phyloP scores from a whole-genome alignment of 2,329 filamentous ascomycete species.

The Nothopassalora personata region DNA sequence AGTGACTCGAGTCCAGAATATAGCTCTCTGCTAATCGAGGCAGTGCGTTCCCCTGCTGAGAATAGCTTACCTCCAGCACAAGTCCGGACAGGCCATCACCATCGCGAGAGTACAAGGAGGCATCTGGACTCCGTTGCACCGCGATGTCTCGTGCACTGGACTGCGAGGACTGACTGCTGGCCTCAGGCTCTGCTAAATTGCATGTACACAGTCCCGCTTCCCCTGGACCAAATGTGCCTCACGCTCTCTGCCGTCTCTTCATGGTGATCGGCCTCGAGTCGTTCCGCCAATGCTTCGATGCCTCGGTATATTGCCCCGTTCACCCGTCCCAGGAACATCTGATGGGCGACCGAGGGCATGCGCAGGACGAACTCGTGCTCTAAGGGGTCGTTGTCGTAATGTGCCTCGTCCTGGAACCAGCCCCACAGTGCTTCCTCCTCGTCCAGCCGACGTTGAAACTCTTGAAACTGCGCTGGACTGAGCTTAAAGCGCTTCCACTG shows the following conservation, averaged over 20 bases:
- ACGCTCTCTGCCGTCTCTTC: background rate
- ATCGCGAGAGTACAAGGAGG: slow-evolving; percentile 5
- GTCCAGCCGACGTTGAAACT: slow-evolving; percentile 1
- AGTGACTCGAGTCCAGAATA: slow-evolving; percentile 27
- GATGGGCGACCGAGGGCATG: slow-evolving; percentile 17
- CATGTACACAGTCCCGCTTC: slow-evolving; percentile 9
- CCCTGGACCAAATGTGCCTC: slow-evolving; percentile 4
- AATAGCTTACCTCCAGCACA: slow-evolving; percentile 33
- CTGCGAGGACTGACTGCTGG: slow-evolving; percentile 7
- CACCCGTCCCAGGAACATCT: slow-evolving; percentile 8
- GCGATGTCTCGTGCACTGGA: background rate
- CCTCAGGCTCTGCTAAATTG: slow-evolving; percentile 5
- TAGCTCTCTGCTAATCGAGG: slow-evolving; percentile 31
- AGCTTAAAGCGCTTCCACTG: background rate
- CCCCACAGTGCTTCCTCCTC: background rate
- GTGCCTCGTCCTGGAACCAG: slow-evolving; percentile 10
- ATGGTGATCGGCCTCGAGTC: background rate
- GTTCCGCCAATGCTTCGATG: background rate
- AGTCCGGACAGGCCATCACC: background rate
- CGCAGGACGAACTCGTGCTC: slow-evolving; percentile 9
- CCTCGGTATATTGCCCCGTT: slow-evolving; percentile 1
- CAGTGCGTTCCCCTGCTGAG: slow-evolving; percentile 29
- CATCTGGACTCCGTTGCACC: slow-evolving; percentile 8
- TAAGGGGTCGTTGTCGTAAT: slow-evolving; percentile 13
- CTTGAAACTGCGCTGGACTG: slow-evolving; percentile 1